phyloP scores from a whole-genome alignment of 225 moss, liverwort and hornwort genomes.

The Straminergon stramineum region DNA sequence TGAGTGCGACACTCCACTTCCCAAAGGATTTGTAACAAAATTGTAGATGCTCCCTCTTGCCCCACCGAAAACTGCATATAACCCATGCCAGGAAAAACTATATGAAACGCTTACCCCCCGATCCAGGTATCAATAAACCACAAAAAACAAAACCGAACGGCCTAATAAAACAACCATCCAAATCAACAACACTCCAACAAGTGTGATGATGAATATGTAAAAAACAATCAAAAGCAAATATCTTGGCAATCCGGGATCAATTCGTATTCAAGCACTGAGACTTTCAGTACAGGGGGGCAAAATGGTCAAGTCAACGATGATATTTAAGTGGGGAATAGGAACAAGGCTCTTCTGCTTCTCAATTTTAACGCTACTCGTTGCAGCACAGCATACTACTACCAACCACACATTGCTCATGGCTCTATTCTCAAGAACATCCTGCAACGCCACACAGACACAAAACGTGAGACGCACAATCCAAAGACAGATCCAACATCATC shows the following conservation, averaged over 20 bases:
- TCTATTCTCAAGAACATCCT: background rate
- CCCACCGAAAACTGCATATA: background rate
- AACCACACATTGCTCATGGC: background rate
- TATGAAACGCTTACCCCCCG: background rate
- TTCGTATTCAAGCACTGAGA: background rate
- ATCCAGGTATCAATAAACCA: background rate
- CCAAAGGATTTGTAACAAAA: background rate
- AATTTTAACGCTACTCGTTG: background rate
- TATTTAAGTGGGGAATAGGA: background rate
- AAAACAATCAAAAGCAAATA: background rate
- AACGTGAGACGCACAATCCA: background rate
- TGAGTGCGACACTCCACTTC: background rate
- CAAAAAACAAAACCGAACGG: rapidly evolving
- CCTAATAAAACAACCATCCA: too few relatives aligned
- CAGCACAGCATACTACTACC: background rate
- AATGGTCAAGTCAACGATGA: too few relatives aligned
- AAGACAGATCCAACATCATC: background rate
- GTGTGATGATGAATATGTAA: background rate
- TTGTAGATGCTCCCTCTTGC: background rate
- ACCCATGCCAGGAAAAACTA: background rate
- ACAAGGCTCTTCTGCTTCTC: background rate
- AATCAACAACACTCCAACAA: background rate
- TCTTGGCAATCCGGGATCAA: background rate
- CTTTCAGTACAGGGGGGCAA: background rate
- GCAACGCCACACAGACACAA: background rate